phyloP scores from a whole-genome alignment of 2,329 filamentous ascomycete species.

The Plenodomus lindquistii region DNA sequence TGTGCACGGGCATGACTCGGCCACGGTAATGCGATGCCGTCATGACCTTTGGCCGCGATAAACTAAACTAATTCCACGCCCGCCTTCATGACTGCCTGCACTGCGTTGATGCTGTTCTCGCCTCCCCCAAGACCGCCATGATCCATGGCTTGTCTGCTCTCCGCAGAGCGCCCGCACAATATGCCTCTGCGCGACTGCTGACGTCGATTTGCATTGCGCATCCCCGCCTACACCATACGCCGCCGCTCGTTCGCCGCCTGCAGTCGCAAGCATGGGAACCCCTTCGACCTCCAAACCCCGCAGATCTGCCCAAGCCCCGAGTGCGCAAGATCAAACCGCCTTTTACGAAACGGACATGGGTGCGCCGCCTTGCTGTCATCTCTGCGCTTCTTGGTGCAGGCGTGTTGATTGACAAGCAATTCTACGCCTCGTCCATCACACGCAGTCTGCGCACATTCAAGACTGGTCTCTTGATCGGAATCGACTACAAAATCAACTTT shows the following conservation, averaged over 20 bases:
- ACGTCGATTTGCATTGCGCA: constrained; percentile 12
- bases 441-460: constrained; percentile 82
- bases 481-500: constrained; percentile 98
- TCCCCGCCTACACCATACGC: constrained; percentile 13
- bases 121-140: constrained; percentile 34
- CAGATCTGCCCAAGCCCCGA: constrained; percentile 65
- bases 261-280: constrained; percentile 48
- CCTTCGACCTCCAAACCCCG: constrained; percentile 71
- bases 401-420: constrained; percentile 71
- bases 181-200: constrained; percentile 27
- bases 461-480: constrained; percentile 75
- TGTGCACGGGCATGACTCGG: not conserved
- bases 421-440: constrained; percentile 78
- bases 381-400: constrained; percentile 62
- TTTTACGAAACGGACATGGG: constrained; percentile 71
- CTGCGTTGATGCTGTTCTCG: constrained; percentile 4
- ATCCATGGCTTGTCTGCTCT: constrained; percentile 44
- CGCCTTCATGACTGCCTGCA: constrained; percentile 35
- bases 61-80: constrained; percentile 6
- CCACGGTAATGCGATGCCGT: constrained; percentile 22
- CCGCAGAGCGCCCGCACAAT: constrained; percentile 29
- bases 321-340: constrained; percentile 69
- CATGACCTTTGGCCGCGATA: constrained; percentile 23
- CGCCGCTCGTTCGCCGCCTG: constrained; percentile 28
- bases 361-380: constrained; percentile 70